Evolutionary conservation across 805 yeast genomes (phyloP).

Genomic region (Metschnikowia kunwiensis): DNA sequence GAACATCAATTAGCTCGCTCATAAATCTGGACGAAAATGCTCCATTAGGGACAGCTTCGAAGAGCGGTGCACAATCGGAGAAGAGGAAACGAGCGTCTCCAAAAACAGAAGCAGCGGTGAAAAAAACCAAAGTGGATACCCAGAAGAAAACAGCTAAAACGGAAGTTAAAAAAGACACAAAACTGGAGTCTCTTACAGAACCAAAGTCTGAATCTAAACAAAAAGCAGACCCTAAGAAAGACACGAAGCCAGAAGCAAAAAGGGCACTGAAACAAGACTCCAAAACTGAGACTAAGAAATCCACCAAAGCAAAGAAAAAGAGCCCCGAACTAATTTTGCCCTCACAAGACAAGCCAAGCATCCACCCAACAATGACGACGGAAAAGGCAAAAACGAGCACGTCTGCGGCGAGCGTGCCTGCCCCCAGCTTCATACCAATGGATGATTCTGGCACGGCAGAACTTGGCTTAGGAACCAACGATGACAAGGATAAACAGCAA

Average conservation of each 20-base stretch:
- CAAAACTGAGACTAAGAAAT: slow-evolving; percentile 8
- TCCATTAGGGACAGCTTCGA: slow-evolving; percentile 7
- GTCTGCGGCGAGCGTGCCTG: slow-evolving; percentile 13
- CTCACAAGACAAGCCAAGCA: slow-evolving; percentile 15
- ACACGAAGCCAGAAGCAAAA: slow-evolving; percentile 8
- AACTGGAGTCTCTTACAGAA: slow-evolving; percentile 16
- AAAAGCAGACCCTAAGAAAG: slow-evolving; percentile 11
- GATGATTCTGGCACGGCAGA: slow-evolving; percentile 12
- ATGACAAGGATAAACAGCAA: slow-evolving; percentile 13
- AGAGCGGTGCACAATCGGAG: slow-evolving; percentile 2
- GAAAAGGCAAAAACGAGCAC: slow-evolving; percentile 16
- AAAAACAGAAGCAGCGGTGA: slow-evolving; percentile 14
- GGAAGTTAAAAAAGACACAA: slow-evolving; percentile 1
- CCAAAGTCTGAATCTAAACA: slow-evolving; percentile 11
- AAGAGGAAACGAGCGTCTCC: slow-evolving; percentile 14
- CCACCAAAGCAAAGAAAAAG: slow-evolving; percentile 19
- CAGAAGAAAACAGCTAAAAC: slow-evolving; percentile 7
- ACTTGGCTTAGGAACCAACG: slow-evolving; percentile 7
- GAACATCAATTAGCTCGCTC: slow-evolving; percentile 39
- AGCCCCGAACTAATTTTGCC: slow-evolving; percentile 19
- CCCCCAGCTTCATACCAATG: slow-evolving; percentile 18
- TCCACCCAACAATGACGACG: slow-evolving; percentile 24
- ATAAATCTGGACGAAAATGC: slow-evolving; percentile 32
- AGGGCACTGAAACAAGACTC: slow-evolving; percentile 2
- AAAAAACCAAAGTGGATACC: slow-evolving; percentile 11